phyloP scores from a whole-genome alignment of 495 filamentous ascomycete genomes.

The Annulohypoxylon bovei region DNA sequence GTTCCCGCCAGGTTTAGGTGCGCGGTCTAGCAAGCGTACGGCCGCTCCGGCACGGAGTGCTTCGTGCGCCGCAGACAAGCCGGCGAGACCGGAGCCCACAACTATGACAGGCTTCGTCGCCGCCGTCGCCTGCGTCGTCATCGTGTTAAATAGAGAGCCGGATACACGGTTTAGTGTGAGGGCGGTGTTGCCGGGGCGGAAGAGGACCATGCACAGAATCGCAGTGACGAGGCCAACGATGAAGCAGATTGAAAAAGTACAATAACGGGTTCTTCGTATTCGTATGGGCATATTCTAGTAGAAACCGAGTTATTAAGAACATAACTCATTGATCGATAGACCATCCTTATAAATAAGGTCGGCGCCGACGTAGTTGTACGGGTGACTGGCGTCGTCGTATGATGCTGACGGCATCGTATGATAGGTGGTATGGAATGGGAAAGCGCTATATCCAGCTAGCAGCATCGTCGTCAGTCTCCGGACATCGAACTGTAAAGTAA shows the following conservation, averaged over 20 bases:
- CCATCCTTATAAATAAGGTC: slow-evolving; percentile 23
- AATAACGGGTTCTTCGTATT: slow-evolving; percentile 35
- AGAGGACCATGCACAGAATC: slow-evolving; percentile 40
- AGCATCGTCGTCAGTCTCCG: slow-evolving; percentile 6
- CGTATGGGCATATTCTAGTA: slow-evolving; percentile 17
- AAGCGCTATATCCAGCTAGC: slow-evolving; percentile 10
- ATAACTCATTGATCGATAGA: neutral
- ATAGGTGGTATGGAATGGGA: slow-evolving; percentile 34
- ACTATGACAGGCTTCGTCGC: slow-evolving; percentile 53
- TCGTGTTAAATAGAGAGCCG: slow-evolving; percentile 7
- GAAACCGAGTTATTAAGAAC: neutral
- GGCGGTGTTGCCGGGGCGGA: slow-evolving; percentile 7
- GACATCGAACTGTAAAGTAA: neutral
- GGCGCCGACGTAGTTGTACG: neutral
- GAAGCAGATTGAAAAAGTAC: slow-evolving; percentile 34
- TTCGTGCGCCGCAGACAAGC: slow-evolving; percentile 59
- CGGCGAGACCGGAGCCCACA: slow-evolving; percentile 63
- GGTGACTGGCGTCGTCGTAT: slow-evolving; percentile 25
- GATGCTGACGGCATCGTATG: slow-evolving; percentile 37
- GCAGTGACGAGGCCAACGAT: slow-evolving; percentile 38
- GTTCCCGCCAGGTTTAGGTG: slow-evolving; percentile 67
- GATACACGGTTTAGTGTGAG: slow-evolving; percentile 13
- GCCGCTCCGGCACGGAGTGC: slow-evolving; percentile 56
- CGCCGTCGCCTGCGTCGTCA: slow-evolving; percentile 1
- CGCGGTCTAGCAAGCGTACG: slow-evolving; percentile 64